These are phyloP conservation scores for Monosporozyma unispora DNA, from an alignment of 805 yeast species.

Conservation along the genomic window DNA sequence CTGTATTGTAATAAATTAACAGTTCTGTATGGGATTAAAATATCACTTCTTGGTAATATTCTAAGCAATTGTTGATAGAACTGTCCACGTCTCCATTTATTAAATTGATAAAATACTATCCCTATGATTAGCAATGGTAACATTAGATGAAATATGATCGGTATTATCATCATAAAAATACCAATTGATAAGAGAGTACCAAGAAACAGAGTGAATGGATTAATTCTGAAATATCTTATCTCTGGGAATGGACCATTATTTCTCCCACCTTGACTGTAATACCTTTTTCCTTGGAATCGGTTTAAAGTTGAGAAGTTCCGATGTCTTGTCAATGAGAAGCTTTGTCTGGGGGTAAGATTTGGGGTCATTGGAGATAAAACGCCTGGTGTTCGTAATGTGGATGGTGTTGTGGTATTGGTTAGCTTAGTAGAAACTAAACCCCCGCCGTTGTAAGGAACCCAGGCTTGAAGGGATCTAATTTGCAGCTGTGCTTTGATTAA, in stretches of 20 bases:
- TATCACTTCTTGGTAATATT: slow-evolving; percentile 11
- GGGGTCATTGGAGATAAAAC: too few relatives aligned
- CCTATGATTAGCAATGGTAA: slow-evolving; percentile 19
- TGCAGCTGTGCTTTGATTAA: neutral
- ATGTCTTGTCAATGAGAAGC: neutral
- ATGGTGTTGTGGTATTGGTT: too few relatives aligned
- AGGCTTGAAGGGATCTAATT: neutral
- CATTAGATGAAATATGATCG: slow-evolving; percentile 12
- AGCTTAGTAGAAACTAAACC: too few relatives aligned
- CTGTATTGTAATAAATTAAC: slow-evolving; percentile 13
- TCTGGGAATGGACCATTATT: slow-evolving; percentile 1
- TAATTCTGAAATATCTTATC: slow-evolving; percentile 7
- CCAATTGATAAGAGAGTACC: slow-evolving; percentile 6
- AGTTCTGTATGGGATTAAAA: slow-evolving; percentile 11
- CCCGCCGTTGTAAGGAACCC: neutral
- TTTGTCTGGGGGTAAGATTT: neutral
- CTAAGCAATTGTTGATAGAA: slow-evolving; percentile 11
- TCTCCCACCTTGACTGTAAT: neutral
- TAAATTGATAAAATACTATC: slow-evolving; percentile 18
- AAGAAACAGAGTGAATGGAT: slow-evolving; percentile 9
- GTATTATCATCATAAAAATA: slow-evolving; percentile 8
- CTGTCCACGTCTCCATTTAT: slow-evolving; percentile 15
- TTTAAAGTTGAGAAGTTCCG: neutral
- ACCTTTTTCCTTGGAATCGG: neutral
- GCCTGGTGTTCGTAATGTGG: too few relatives aligned